Base-by-base conservation (phyloP, 352 stramenopile species). In the Globisporangium irregulare region DNA sequence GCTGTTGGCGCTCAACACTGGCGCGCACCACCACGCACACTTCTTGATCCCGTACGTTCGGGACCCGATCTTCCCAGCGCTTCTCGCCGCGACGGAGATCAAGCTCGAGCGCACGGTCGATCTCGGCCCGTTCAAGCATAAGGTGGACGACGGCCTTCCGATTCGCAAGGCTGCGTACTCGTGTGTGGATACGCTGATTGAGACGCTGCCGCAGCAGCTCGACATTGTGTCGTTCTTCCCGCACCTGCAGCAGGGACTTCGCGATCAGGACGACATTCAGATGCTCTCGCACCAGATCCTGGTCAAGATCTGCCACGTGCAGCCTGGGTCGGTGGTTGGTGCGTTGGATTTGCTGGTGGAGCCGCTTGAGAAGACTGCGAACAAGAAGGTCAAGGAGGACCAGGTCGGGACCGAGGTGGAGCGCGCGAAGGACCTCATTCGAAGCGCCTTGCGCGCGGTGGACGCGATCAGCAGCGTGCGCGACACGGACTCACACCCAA, bases 71-170 rank as follows among this genome's bases (percentile, higher is more conserved):
- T 87, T 98, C 62, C 96, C 96, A 22, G 75, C 90, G 14, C 81
- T 99, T 3, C 89, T 98, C 41, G 87, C 90, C 60, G 82, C 86
- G 18, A 94, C 96, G 25, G 82, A 97, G 58, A 86, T 99, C 22
- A 98, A 98, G 73, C 75, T 99, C 64, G 92, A 99, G 72, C 89
- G 97, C 34, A 93, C 97, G 38, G 97, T 99, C 41, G 96, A 99
- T 76, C 86, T 99, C 59, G 98, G 98, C 62, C 98, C 98, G 24
- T 99, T 99, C 81, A 99, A 99, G 73, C 97, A 99, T 75, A 99
- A 97, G 67, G 97, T 99, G 34, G 89, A 97, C 62, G 89, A 97
- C 73, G 89, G 86, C 1, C 74, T 97, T 15, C 83, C 87, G 56
- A 73, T 97, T 56, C 89, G 89, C 50, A 97, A 97, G 75, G 93